These are phyloP conservation scores for Lepiota brunneoincarnata DNA, from an alignment of 768 basidiomycete species.

Conservation along the genomic window DNA sequence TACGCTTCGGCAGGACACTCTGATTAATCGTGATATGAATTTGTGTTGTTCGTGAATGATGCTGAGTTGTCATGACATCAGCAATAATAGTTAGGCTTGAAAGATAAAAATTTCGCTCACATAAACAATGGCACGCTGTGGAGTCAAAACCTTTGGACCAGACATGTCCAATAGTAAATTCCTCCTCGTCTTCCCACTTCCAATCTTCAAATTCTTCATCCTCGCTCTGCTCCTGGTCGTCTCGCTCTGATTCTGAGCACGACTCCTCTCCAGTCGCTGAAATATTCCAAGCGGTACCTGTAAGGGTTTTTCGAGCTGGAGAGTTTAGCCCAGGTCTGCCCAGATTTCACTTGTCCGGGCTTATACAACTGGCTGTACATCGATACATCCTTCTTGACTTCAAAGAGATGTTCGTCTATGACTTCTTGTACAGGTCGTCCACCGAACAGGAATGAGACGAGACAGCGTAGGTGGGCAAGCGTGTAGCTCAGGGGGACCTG, in stretches of 20 bases:
- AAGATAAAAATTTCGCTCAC: conserved; percentile 35
- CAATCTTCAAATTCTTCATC: conserved; percentile 42
- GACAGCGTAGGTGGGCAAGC: conserved; percentile 58
- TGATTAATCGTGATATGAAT: conserved; percentile 67
- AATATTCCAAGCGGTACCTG: conserved; percentile 36
- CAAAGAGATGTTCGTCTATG: conserved; percentile 55
- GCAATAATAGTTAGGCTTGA: background rate
- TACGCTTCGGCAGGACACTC: conserved; percentile 45
- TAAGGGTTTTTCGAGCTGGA: conserved; percentile 54
- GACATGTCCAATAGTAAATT: conserved; percentile 53
- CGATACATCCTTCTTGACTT: conserved; percentile 47
- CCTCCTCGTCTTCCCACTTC: conserved; percentile 72
- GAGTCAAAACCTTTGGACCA: conserved; percentile 51
- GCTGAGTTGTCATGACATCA: conserved; percentile 29
- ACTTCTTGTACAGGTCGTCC: conserved; percentile 18
- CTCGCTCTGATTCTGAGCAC: conserved; percentile 30
- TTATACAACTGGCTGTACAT: conserved; percentile 38
- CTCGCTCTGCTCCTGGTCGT: conserved; percentile 14
- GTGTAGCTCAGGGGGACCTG: conserved; percentile 73
- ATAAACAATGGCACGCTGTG: conserved; percentile 55
- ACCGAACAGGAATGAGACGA: conserved; percentile 62
- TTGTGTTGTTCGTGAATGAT: conserved; percentile 47
- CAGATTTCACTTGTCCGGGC: conserved; percentile 53
- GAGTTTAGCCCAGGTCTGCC: conserved; percentile 44
- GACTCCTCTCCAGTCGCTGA: conserved; percentile 30